These are phyloP conservation scores for Leptomonas pyrrhocoris DNA, from an alignment of 208 protist species.

Conservation along the genomic window DNA sequence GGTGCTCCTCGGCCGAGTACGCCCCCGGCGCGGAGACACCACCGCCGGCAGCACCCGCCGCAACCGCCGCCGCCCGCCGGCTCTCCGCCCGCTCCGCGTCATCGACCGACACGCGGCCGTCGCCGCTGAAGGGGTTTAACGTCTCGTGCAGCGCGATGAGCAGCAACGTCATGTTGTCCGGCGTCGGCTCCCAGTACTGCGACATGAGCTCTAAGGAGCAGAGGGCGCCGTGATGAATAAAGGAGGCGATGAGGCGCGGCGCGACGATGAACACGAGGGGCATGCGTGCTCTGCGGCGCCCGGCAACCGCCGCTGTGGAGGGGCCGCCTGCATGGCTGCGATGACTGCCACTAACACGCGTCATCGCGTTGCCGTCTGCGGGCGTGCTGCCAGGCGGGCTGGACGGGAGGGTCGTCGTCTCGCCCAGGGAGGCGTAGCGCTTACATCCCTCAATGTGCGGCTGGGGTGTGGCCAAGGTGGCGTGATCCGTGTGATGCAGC, in stretches of 20 bases:
- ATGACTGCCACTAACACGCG: not conserved
- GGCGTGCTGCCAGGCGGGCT: too few relatives aligned
- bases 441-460: too few relatives aligned
- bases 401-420: too few relatives aligned
- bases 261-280: constrained; percentile 81
- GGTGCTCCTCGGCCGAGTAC: constrained; percentile 75
- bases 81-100: constrained; percentile 30
- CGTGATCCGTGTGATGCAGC: too few relatives aligned
- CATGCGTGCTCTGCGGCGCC: constrained; percentile 40
- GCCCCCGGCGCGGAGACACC: constrained; percentile 4
- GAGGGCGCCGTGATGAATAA: constrained; percentile 84
- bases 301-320: too few relatives aligned
- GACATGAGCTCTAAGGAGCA: constrained; percentile 90
- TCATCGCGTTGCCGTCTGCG: not conserved
- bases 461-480: not conserved
- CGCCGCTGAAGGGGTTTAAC: constrained; percentile 66
- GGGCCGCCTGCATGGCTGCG: too few relatives aligned
- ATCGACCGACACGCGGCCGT: constrained; percentile 57
- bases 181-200: constrained; percentile 65
- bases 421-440: too few relatives aligned
- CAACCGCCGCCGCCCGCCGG: constrained; percentile 21
- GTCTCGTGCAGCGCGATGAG: constrained; percentile 69
- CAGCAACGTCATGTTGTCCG: constrained; percentile 54
- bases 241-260: constrained; percentile 73
- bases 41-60: not conserved